A percentile compares a stretch with the other conserved stretches of the same genome.
These are phyloP conservation scores for Monosporascus sp. DNA, from an alignment of 2,329 filamentous ascomycete species.

Conservation along the genomic window DNA sequence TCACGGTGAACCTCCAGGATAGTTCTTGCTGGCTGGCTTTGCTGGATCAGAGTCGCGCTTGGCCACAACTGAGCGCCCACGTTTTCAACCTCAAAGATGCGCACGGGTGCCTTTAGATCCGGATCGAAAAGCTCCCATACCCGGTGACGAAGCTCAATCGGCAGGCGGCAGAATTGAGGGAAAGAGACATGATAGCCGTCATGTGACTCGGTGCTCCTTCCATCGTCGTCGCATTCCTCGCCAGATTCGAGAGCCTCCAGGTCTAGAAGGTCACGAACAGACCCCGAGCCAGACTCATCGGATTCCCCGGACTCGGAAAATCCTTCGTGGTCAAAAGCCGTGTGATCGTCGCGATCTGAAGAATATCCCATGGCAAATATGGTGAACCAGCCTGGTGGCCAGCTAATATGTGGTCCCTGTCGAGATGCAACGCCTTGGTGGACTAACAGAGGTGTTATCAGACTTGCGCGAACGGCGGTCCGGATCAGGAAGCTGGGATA, in stretches of 20 bases:
- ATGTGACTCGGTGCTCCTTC: background rate
- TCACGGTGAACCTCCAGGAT: constrained; percentile 26
- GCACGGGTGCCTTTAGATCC: constrained; percentile 20
- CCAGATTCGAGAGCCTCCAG: constrained; percentile 26
- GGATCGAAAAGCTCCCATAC: constrained; percentile 32
- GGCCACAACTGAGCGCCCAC: constrained; percentile 9
- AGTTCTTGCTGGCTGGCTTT: constrained; percentile 24
- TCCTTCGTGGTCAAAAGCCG: background rate
- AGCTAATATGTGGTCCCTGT: too few relatives aligned
- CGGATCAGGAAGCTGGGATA: too few relatives aligned
- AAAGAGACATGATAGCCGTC: constrained; percentile 17
- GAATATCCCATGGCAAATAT: background rate
- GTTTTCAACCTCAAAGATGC: constrained; percentile 18
- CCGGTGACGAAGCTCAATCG: constrained; percentile 27
- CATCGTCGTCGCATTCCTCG: constrained; percentile 5
- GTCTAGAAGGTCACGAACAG: constrained; percentile 18
- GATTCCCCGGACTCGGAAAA: constrained; percentile 4
- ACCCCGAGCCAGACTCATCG: constrained; percentile 14
- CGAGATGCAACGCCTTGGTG: too few relatives aligned
- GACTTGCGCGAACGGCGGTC: too few relatives aligned
- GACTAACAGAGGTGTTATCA: too few relatives aligned
- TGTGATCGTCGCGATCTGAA: background rate
- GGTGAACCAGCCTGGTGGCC: background rate
- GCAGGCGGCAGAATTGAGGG: constrained; percentile 29
- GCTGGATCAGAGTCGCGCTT: constrained; percentile 15